Percentiles rank a stretch among this genome's conserved stretches.
Conservation (phyloP, 2,329 filamentous ascomycete genomes). For the Calonectria pseudoreteaudii region DNA sequence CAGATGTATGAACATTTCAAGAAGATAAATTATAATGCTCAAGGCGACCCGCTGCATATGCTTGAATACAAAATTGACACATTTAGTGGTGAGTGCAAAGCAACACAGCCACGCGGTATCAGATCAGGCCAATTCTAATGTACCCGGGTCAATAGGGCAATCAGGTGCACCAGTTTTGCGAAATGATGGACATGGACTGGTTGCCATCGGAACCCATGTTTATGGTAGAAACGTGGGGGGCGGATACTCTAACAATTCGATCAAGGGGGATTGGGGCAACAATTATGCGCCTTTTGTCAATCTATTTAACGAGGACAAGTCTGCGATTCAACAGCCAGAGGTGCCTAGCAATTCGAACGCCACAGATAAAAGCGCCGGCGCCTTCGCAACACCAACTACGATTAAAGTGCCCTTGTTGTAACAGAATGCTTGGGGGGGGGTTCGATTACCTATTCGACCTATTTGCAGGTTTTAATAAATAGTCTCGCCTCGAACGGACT, state of each 20-base stretch:
- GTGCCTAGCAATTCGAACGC: neutral
- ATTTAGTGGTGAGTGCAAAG: neutral
- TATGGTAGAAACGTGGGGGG: neutral
- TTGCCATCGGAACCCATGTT: neutral
- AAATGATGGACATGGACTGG: neutral
- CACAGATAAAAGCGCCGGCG: neutral
- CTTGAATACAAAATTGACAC: neutral
- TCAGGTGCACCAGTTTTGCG: neutral
- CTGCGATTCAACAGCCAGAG: neutral
- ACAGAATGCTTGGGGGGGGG: neutral
- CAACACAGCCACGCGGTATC: neutral
- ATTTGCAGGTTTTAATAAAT: neutral
- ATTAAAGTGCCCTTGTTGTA: neutral
- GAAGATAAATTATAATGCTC: neutral
- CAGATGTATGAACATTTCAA: neutral
- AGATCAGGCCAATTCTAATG: neutral
- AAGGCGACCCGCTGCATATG: neutral
- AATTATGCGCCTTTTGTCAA: neutral
- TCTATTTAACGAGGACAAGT: neutral
- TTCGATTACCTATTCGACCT: neutral
- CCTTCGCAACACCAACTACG: neutral
- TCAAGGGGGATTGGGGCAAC: neutral
- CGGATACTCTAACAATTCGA: neutral
- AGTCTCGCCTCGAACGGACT: neutral
- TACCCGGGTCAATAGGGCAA: neutral